Base-by-base conservation (phyloP, 2,329 filamentous ascomycete genomes). In the Pestalotiopsis sp. region DNA sequence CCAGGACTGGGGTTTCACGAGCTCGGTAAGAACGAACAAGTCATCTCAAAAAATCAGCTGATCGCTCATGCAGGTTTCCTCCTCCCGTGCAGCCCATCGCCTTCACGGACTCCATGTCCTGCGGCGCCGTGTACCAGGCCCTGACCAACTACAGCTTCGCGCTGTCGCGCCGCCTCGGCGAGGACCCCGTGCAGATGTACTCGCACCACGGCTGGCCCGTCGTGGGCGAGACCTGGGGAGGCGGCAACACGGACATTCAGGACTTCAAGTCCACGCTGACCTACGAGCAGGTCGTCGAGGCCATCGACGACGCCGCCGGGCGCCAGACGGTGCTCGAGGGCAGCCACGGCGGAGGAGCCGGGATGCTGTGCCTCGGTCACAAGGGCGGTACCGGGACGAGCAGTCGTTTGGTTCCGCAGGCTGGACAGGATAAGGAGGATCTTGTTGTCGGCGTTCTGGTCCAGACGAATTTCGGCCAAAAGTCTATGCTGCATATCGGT, bases 311-410 rank as follows among this genome's bases (percentile, higher is more conserved):
- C n/a, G 66, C 66, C 1, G 58, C 12, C 14, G 13, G 13, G 3
- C 57, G 45, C 11, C 14, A 27, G 27, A 20, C 45, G 23, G 66
- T 67, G 11, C 58, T 52, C 23, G 66, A 67, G 36, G 66, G 66
- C n/a, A 23, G 45, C 23, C 41, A 67, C 31, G 66, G 66, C 7
- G 66, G 66, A 7, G 66, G 66, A 0, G 41, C 66, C 9, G 58
- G 38, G 9, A 67, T 67, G 66, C 20, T 62, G 25, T 62, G 66
- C 25, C 20, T 52, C 12, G 66, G 66, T 1, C 45, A 62, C 41
- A 67, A 67, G 41, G 66, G 58, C 14, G 66, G 66, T 23, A 67
- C 66, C 12, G 66, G 66, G 0, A 67, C 66, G 2, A 67, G 66
- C 25, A 52, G 38, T n/a, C 57, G 66, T 3, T 6, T 67, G 3